Evolutionary conservation across 805 yeast genomes (phyloP), one percentile per base, ranked within the genome.

Genomic region (Wickerhamiella lipophila): DNA sequence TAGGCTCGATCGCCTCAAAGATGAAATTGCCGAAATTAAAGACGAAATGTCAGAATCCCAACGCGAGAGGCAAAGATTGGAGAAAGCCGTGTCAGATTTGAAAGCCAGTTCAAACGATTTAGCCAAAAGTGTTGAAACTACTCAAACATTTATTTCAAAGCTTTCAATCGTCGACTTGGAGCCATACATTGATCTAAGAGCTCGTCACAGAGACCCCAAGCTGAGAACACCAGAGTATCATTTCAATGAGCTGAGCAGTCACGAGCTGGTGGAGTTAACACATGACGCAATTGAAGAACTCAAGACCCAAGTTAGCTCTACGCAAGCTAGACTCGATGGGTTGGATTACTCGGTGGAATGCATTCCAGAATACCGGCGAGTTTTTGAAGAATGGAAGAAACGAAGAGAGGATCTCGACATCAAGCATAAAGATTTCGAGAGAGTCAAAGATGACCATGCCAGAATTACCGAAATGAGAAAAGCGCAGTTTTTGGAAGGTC

Each of bases 401-500:
- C 72, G 96, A 50, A 76, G 16, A 13, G 16, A 34, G 9, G 12
- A 16, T 5, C 22, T 95, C 58, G 94, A 89, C 55, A 68, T 67
- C 15, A 69, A 78, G 51, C 78, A 82, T 55, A 70, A 66, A 41
- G 65, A 69, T 44, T 73, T 80, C 47, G 94, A 84, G 58, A 81
- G 76, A 13, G 68, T 86, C 56, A 81, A 81, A 61, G 16, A n/a
- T n/a, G 32, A 44, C 30, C 40, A 44, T 11, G 22, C 34, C 6
- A 21, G 25, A 9, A 34, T 22, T 34, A 21, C 47, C 12, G 76
- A 81, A 49, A 77, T 73, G 51, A 70, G 97, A 47, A 70, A 83
- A 48, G 87, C 80, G 53, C 96, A 92, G 63, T 92, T 92, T 60
- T 87, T 87, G 94, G 77, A 76, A 53, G 98, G 99, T 0, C 92